Evolutionary conservation across 805 yeast genomes (phyloP), one percentile per base, ranked within the genome.

Genomic region (Wickerhamiella galacta): DNA sequence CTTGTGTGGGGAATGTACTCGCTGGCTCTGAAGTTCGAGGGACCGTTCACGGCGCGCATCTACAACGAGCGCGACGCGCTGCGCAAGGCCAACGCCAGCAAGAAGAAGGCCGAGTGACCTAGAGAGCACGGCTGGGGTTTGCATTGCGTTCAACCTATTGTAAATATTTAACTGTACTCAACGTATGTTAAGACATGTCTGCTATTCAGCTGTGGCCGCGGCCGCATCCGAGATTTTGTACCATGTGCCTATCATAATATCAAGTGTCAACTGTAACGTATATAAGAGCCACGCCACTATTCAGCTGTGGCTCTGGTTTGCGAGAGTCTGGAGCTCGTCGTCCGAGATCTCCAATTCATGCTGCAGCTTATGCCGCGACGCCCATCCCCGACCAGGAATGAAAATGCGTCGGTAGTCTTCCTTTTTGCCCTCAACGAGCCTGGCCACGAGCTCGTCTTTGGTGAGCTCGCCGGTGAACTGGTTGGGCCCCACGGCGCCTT

Each of bases 11-110:
- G 73, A 28, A 77, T 87, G 83, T 90, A 90, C 60, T 60, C 64
- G 35, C 59, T 87, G 43, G 98, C 95, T 2, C 67, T 83, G 49
- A 54, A 66, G 34, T 82, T 87, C 46, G 98, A 90, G 58, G 98
- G 87, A 59, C 98, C 98, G 11, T 90, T 85, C 63, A 90, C 98
- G 16, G 93, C 79, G 16, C 69, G 65, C 52, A 90, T 90, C 40
- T 90, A 90, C 49, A 78, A 87, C n/a, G 64, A 68, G 45, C 67
- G 81, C 43, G 76, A 70, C 39, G 54, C 58, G 28, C 57, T 61
- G 42, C 39, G 45, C 17, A 41, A 42, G 12, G 42, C 44, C 31
- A 49, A 47, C 40, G 39, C 6, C 10, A 10, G n/a, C 7, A 17
- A 17, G 30, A 28, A 17, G 16, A 18, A 20, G 14, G 15, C 9